Evolutionary conservation across 768 basidiomycete species (phyloP).

Genomic region (Hebeloma cylindrosporum): DNA sequence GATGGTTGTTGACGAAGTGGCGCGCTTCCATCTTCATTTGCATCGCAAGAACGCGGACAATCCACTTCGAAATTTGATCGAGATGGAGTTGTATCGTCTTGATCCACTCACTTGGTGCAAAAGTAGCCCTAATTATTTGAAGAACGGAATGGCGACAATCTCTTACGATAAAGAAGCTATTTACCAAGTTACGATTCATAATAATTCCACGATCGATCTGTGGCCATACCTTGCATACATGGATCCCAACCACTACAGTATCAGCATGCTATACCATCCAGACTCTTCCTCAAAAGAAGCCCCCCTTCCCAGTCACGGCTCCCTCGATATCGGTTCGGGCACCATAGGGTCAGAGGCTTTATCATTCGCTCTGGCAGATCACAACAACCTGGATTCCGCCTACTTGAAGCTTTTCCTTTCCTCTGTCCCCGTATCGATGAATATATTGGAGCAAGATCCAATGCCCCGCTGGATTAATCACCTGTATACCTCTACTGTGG

Average conservation of each 20-base stretch:
- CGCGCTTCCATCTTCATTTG: constrained; percentile 60
- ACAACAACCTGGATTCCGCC: constrained; percentile 41
- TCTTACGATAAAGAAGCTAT: constrained; percentile 40
- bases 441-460: constrained; percentile 46
- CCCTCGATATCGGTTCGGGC: constrained; percentile 43
- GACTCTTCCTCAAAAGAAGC: constrained; percentile 34
- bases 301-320: constrained; percentile 43
- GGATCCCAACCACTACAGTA: constrained; percentile 55
- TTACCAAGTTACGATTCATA: constrained; percentile 50
- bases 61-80: constrained; percentile 47
- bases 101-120: constrained; percentile 45
- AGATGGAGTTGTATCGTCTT: constrained; percentile 52
- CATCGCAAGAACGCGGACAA: constrained; percentile 47
- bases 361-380: constrained; percentile 41
- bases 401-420: constrained; percentile 62
- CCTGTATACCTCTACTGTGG: constrained; percentile 7
- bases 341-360: constrained; percentile 45
- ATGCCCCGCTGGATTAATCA: constrained; percentile 15
- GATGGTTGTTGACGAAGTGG: constrained; percentile 54
- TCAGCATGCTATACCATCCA: constrained; percentile 57
- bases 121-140: constrained; percentile 46
- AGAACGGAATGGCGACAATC: constrained; percentile 48
- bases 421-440: constrained; percentile 48
- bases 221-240: constrained; percentile 67
- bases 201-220: constrained; percentile 49